A percentile compares a stretch with the other conserved stretches of the same genome.
These are phyloP conservation scores for Rubia peregrina DNA, from an alignment of 305 asterid genomes.

Conservation along the genomic window DNA sequence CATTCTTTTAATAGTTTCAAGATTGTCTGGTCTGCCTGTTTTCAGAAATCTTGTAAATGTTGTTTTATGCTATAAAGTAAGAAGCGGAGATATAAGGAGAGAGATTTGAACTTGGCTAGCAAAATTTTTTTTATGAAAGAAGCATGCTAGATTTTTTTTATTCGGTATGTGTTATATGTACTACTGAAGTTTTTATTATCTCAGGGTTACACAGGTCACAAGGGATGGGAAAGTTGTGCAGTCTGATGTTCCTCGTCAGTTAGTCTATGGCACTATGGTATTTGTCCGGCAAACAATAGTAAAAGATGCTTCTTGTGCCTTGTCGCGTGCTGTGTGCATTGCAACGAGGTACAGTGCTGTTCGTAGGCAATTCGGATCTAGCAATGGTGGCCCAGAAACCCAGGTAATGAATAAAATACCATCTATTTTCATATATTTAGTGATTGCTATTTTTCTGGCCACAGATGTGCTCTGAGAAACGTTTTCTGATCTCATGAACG, in stretches of 20 bases:
- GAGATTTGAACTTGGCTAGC: background rate
- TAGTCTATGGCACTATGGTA: slow-evolving; percentile 96
- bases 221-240: slow-evolving; percentile 76
- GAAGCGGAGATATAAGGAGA: background rate
- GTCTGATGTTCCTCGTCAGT: slow-evolving; percentile 85
- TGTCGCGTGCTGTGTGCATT: slow-evolving; percentile 91
- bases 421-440: background rate
- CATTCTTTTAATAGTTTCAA: background rate
- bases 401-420: slow-evolving; percentile 44
- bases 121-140: too few relatives aligned
- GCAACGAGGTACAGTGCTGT: slow-evolving; percentile 97
- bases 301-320: slow-evolving; percentile 81
- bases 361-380: slow-evolving; percentile 93
- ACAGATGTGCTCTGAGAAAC: background rate
- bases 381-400: slow-evolving; percentile 85
- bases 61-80: background rate
- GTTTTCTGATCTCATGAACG: too few relatives aligned
- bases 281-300: slow-evolving; percentile 82
- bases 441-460: background rate
- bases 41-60: background rate
- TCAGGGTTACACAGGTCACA: slow-evolving; percentile 89
- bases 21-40: background rate
- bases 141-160: background rate
- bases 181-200: slow-evolving; percentile 9
- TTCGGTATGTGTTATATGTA: background rate